Conservation (phyloP, 352 stramenopile species). For the Pythium folliculosum region DNA sequence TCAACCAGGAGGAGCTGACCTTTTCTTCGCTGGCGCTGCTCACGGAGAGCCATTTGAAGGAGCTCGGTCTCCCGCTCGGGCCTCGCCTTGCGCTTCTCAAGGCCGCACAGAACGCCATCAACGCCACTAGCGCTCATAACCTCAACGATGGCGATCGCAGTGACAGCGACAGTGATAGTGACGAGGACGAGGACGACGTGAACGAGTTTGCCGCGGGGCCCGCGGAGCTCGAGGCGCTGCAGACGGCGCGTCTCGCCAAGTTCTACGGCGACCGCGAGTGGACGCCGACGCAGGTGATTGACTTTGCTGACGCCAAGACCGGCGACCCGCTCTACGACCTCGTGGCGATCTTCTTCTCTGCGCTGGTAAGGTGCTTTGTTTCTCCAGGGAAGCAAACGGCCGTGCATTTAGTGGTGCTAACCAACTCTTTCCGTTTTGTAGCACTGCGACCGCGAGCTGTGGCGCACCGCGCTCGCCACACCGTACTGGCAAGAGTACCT, state of each 20-base stretch:
- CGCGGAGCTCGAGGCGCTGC: conserved; percentile 27
- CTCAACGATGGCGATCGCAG: conserved; percentile 28
- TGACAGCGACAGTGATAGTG: conserved; percentile 50
- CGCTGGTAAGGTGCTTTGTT: conserved; percentile 51
- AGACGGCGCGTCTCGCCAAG: conserved; percentile 43
- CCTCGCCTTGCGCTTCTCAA: conserved; percentile 61
- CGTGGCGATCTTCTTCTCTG: conserved; percentile 76
- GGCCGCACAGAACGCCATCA: not conserved
- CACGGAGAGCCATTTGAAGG: conserved; percentile 53
- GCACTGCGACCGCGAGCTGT: conserved; percentile 69
- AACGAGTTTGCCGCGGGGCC: conserved; percentile 24
- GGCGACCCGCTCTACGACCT: conserved; percentile 88
- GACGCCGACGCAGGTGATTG: conserved; percentile 73
- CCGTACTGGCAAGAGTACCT: conserved; percentile 81
- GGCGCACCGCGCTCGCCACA: conserved; percentile 53
- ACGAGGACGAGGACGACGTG: conserved; percentile 47
- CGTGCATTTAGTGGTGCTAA: not conserved
- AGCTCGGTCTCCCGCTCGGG: conserved; percentile 59
- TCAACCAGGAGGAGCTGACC: conserved; percentile 66
- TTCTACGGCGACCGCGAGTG: conserved; percentile 59
- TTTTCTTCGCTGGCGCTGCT: conserved; percentile 44
- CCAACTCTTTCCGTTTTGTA: conserved; percentile 22
- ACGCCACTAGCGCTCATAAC: not conserved
- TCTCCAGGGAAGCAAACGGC: not conserved
- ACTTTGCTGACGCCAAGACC: conserved; percentile 87